Base-by-base conservation (phyloP, 371 early-diverging fungal genomes). In the Dinochytrium kinnereticum region DNA sequence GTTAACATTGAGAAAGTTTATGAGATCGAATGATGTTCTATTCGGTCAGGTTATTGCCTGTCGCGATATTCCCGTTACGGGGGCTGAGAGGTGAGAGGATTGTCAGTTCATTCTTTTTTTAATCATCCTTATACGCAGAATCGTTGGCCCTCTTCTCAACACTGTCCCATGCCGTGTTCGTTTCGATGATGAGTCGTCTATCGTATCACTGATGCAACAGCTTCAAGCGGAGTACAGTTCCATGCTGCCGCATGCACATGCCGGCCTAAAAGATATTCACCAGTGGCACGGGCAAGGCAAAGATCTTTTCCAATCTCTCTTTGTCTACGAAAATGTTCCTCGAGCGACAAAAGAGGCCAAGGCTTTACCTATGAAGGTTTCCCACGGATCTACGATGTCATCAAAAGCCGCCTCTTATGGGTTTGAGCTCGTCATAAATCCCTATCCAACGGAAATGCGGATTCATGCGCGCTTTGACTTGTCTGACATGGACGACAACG, bases 121-220 rank as follows among this genome's bases (percentile, higher is more conserved):
- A 7, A n/a, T 57, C 57, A 15, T 5, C 24, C 26, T 57, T 57
- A 57, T 57, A 7, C 51, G 2, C 7, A 74, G 68, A 10, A 65
- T 80, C 17, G 37, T 71, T n/a, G 81, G 76, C 2, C 64, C 74
- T 1, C 33, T 65, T 26, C 44, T 80, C 67, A 73, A 73, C 36
- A 75, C 75, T 26, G 67, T 78, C 1, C 80, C 80, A 19, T 75
- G 72, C 64, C 72, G 78, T 1, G 71, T 78, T 3, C 24, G 19
- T 17, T 3, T 74, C 5, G 36, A 72, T 17, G 51, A 19, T 21
- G 26, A 21, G 26, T 15, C 37, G 51, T 28, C 74, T 17, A 64
- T 72, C 37, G 31, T 26, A 5, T 51, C 65, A 24, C 28, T 75
- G 13, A 2, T 75, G 39, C 49, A 44, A 7, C 51, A 34, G 24